Base-by-base conservation (phyloP, 495 filamentous ascomycete genomes). In the Coniosporium apollinis region DNA sequence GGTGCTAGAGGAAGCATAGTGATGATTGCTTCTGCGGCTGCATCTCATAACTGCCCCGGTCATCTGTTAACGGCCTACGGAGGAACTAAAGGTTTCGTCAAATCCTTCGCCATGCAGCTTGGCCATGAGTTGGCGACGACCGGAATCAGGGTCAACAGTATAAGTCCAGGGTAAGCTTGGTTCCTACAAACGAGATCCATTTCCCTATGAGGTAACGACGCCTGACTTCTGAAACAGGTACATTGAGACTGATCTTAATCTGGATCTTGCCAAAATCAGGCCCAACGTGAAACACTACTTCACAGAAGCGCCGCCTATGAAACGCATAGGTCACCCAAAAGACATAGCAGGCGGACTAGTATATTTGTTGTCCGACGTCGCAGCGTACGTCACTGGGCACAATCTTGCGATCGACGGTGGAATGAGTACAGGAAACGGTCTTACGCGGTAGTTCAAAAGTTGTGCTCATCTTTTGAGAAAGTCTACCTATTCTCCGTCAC, bases 161-260 rank as follows among this genome's bases (percentile, higher is more conserved):
- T 32, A 10, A 32, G 29, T 15, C 29, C 29, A 6, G 29, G 29
- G 29, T 32, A 32, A 32, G 29, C n/a, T n/a, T n/a, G n/a, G n/a
- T n/a, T n/a, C n/a, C n/a, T n/a, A n/a, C n/a, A n/a, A n/a, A n/a
- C 24, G 8, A 16, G 10, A 6, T 15, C 29, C 29, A 32, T 32
- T 16, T 15, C 7, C 6, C 7, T 32, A 16, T 15, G 8, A 32
- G n/a, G 29, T 15, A 16, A 32, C 29, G 6, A 6, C 29, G 17
- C 17, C 29, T 32, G 14, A 32, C 14, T n/a, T n/a, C 7, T 6
- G 6, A 16, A 6, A 32, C 29, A 32, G 29, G 17, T 32, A 32
- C 14, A 32, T 32, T 15, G 29, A 32, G 29, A 32, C 29, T 16
- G 29, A 32, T 6, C 14, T 32, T 6, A 32, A 32, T 16, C 29